Evolutionary conservation across 2,329 filamentous ascomycete species (phyloP).

Genomic region (Aaosphaeria pasadenensis): DNA sequence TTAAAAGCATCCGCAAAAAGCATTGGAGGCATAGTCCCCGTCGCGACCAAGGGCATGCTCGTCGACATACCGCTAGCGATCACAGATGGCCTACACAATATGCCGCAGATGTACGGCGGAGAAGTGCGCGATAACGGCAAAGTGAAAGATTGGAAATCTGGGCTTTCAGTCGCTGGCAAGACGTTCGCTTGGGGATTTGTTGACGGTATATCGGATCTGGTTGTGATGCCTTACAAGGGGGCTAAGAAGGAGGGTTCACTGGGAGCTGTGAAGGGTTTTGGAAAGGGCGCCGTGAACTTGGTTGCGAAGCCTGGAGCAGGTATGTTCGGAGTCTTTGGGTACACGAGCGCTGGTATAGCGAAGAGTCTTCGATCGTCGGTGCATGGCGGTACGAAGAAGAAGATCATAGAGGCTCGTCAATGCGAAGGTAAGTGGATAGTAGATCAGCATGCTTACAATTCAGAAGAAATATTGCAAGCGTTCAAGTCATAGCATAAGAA

Average conservation of each 20-base stretch:
- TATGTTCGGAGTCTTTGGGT: conserved; percentile 11
- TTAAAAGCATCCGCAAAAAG: conserved; percentile 9
- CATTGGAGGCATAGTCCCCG: conserved; percentile 9
- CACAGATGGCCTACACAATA: conserved; percentile 15
- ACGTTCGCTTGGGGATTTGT: conserved; percentile 19
- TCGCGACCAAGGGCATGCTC: conserved; percentile 21
- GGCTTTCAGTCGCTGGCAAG: conserved; percentile 16
- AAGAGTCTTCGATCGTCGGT: conserved; percentile 6
- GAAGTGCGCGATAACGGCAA: conserved; percentile 68
- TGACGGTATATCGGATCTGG: conserved; percentile 20
- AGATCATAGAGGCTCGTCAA: conserved; percentile 4
- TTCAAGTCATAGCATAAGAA: too few species aligned
- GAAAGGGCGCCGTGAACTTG: conserved; percentile 23
- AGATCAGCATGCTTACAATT: neutral
- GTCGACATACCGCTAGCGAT: conserved; percentile 28
- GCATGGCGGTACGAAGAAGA: conserved; percentile 4
- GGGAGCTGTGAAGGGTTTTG: conserved; percentile 22
- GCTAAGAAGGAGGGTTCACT: conserved; percentile 16
- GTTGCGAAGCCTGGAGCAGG: conserved; percentile 6
- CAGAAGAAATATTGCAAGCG: too few species aligned
- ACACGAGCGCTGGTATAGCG: conserved; percentile 53
- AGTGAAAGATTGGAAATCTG: conserved; percentile 65
- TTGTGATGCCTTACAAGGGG: conserved; percentile 17
- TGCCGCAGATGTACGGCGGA: conserved; percentile 68
- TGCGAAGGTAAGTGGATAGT: conserved; percentile 6